These are phyloP conservation scores for Sequoia sempervirens DNA, from an alignment of 75 land plant genomes.

Conservation along the genomic window DNA sequence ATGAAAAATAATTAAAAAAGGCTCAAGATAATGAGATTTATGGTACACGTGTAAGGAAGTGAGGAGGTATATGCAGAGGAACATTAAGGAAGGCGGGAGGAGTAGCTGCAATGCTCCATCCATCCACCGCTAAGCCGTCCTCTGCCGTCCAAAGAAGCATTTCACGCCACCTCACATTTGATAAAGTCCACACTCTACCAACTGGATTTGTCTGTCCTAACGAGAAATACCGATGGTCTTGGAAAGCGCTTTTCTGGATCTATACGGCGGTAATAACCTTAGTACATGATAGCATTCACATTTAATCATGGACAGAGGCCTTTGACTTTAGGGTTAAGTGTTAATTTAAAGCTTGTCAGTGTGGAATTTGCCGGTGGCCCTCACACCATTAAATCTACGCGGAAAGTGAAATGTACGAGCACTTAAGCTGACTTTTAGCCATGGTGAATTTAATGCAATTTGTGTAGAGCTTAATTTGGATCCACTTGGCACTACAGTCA, in stretches of 20 bases:
- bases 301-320: background rate
- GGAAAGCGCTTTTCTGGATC: conserved; percentile 3
- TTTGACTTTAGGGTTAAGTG: background rate
- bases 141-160: conserved; percentile 1
- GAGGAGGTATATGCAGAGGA: background rate
- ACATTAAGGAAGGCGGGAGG: background rate
- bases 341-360: background rate
- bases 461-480: background rate
- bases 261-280: background rate
- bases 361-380: background rate
- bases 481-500: background rate
- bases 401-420: background rate
- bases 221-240: background rate
- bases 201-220: background rate
- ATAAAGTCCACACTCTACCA: background rate
- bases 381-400: conserved; percentile 1
- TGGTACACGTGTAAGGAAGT: background rate
- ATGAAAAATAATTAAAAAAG: background rate
- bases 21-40: background rate
- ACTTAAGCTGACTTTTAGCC: background rate
- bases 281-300: background rate
- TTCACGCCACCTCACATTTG: background rate
- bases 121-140: conserved; percentile 3
- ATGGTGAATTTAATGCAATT: background rate
- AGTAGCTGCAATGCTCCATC: conserved; percentile 5